Base-by-base conservation (phyloP, 495 filamentous ascomycete species). In the Trypethelium eluteriae region DNA sequence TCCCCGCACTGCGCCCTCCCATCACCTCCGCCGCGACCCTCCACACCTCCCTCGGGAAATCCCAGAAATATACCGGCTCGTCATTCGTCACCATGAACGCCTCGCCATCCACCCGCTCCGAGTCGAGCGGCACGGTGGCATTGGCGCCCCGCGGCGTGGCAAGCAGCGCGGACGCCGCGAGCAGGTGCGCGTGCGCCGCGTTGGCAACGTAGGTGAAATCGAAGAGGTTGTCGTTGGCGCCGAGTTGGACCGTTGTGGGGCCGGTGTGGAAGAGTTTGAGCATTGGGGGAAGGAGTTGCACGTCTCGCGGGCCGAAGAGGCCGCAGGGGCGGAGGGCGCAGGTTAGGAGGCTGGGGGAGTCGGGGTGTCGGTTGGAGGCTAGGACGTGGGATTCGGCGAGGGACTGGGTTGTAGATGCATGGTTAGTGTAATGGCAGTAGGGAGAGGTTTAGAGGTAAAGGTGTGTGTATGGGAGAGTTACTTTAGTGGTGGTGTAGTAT, bases 11-110 rank as follows among this genome's bases (percentile, higher is more conserved):
- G 79, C 75, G 5, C 76, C 77, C 53, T n/a, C 5, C 53, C 11
- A 34, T 11, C 32, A 11, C 10, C 53, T 3, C 5, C 25, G 53
- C 53, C 10, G 77, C 76, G 18, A 70, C 70, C 16, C 72, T 83
- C 92, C 92, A 98, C 39, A 93, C 83, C 47, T 84, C 82, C 47
- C 90, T 87, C 44, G 86, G 83, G 71, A 93, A 89, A 74, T 98
- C 95, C 93, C 93, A 98, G 82, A 98, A 98, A 74, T 96, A 96
- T 34, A 96, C 81, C 0, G 94, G 94, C 64, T 83, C 81, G 73
- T 89, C 93, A 76, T 98, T 98, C 67, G 94, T 98, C 76, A 98
- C 88, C 75, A 96, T 85, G 84, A 98, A 98, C 34, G 89, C 89
- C 76, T 98, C 92, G 47, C 94, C 94, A 73, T 97, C 94, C 12